Base-by-base conservation (phyloP, 371 early-diverging fungal genomes). In the Entomophthora muscae region DNA sequence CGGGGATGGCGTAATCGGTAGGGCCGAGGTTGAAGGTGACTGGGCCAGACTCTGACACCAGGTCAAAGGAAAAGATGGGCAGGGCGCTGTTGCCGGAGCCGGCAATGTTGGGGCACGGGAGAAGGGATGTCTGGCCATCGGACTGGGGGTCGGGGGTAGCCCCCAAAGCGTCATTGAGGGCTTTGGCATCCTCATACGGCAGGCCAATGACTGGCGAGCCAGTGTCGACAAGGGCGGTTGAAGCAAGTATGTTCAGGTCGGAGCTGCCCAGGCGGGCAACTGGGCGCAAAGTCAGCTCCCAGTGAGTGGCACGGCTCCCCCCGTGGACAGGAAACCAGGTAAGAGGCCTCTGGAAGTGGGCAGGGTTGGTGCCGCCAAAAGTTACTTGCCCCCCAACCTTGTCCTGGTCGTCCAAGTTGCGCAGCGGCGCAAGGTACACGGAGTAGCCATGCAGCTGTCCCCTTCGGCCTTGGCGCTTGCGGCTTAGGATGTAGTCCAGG, bases 41-140 rank as follows among this genome's bases (percentile, higher is more conserved):
- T 23, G 86, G 73, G 29, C 84, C 85, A 57, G 88, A 86, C 64
- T 86, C 88, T 24, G 75, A 75, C 26, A 80, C 78, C 24, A 98
- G 67, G 17, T 70, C 74, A 21, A 82, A 77, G 67, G 90, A 88
- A 61, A 73, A 69, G 69, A 83, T 84, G 63, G 83, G 83, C 52
- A 98, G 70, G 70, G 89, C 95, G 85, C 89, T 88, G 23, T 79
- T 76, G 10, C 93, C 76, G 21, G 98, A 70, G 17, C 85, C 90
- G 17, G 17, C 22, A 5, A 23, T 24, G 56, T 52, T 2, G 52
- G 32, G 1, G n/a, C 7, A 29, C 26, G 31, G 52, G 3, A 32
- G 63, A 68, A 23, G 42, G 30, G 66, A 54, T 29, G 29, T 55
- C 53, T 31, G 30, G 51, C 42, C 31, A 26, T 51, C 51, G 54